Evolutionary conservation across 495 filamentous ascomycete species (phyloP).

Genomic region (Penicillium pulvis): DNA sequence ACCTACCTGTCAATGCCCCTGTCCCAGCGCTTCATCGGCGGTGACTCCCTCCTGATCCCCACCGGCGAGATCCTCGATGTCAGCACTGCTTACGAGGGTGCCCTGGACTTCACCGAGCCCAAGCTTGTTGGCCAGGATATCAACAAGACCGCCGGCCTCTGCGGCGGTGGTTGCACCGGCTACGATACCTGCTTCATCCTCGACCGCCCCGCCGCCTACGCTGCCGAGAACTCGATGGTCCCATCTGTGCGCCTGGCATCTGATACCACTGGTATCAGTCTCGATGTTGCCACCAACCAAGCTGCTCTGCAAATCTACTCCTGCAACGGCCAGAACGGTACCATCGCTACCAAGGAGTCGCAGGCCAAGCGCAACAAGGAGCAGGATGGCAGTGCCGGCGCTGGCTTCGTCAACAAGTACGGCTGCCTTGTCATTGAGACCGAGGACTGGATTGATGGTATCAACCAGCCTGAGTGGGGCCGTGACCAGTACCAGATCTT

Average conservation of each 20-base stretch:
- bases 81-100: constrained; percentile 56
- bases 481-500: constrained; percentile 60
- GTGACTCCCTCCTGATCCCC: constrained; percentile 76
- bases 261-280: constrained; percentile 62
- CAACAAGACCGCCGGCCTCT: constrained; percentile 59
- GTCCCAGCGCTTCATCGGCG: constrained; percentile 66
- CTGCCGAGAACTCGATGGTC: constrained; percentile 61
- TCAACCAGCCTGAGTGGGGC: constrained; percentile 80
- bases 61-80: constrained; percentile 71
- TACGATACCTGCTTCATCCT: constrained; percentile 77
- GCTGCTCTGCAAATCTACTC: constrained; percentile 77
- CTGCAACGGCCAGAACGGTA: constrained; percentile 73
- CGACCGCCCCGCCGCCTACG: constrained; percentile 65
- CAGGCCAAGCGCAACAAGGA: constrained; percentile 53
- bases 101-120: constrained; percentile 76
- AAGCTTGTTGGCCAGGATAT: constrained; percentile 77
- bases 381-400: constrained; percentile 38
- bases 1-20: constrained; percentile 72
- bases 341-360: constrained; percentile 52
- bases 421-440: constrained; percentile 71
- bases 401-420: constrained; percentile 56
- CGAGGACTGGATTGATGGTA: constrained; percentile 73
- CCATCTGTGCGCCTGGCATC: constrained; percentile 63
- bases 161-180: constrained; percentile 73
- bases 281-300: constrained; percentile 76